Evolutionary conservation across 306 rosid genomes (phyloP).

Genomic region (Cicer judaicum): DNA sequence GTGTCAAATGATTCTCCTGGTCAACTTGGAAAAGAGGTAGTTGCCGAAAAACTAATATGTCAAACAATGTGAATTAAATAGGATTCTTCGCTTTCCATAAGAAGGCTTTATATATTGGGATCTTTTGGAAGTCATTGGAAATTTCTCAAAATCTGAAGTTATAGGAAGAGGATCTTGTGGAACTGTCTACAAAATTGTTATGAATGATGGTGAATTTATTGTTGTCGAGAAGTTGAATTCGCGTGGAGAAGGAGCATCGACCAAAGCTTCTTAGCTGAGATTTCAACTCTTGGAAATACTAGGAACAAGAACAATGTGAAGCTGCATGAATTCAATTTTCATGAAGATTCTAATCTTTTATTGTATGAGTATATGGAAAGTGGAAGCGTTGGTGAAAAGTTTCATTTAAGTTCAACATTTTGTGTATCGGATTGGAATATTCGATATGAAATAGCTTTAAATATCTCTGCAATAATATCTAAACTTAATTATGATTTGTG

Average conservation of each 20-base stretch:
- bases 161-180: constrained; percentile 93
- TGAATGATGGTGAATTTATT: constrained; percentile 65
- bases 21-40: no score
- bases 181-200: constrained; percentile 83
- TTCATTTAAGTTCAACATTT: constrained; percentile 59
- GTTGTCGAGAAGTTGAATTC: constrained; percentile 85
- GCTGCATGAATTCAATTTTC: constrained; percentile 80
- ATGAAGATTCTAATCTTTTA: constrained; percentile 83
- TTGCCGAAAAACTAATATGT: no score
- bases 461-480: no score
- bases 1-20: no score
- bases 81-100: no score
- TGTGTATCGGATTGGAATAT: constrained; percentile 69
- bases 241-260: constrained; percentile 79
- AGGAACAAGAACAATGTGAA: constrained; percentile 89
- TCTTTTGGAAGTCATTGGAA: constrained; percentile 76
- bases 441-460: constrained; percentile 69
- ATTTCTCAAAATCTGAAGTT: constrained; percentile 62
- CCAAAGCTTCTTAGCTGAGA: constrained; percentile 81
- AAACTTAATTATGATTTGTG: no score
- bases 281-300: constrained; percentile 83
- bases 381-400: constrained; percentile 87
- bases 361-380: constrained; percentile 84
- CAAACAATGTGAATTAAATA: no score
- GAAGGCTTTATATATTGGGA: no score